Percentiles rank a stretch among this genome's conserved stretches.
These are phyloP conservation scores for Crithidia expoeki DNA, from an alignment of 208 protist genomes.

Conservation along the genomic window DNA sequence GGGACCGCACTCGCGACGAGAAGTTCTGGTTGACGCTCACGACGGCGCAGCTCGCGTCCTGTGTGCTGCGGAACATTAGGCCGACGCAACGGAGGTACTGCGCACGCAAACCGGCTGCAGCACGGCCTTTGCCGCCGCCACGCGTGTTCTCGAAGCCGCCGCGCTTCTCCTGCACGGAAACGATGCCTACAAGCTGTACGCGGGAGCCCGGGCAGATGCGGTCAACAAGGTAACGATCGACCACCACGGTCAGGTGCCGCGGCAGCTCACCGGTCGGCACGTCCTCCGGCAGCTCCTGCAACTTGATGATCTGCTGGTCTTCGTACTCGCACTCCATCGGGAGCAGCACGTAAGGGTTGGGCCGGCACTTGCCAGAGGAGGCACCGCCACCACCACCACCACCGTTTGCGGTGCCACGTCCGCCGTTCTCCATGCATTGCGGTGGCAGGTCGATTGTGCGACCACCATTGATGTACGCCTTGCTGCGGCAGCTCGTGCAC, in stretches of 20 bases:
- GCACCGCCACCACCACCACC: constrained; percentile 22
- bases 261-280: constrained; percentile 95
- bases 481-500: constrained; percentile 90
- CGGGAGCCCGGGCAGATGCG: constrained; percentile 96
- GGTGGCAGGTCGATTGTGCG: constrained; percentile 78
- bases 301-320: constrained; percentile 93
- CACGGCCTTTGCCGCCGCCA: constrained; percentile 42
- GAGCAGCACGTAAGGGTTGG: constrained; percentile 93
- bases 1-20: constrained; percentile 83
- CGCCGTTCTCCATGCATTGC: constrained; percentile 87
- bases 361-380: constrained; percentile 70
- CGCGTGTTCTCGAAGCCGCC: constrained; percentile 53
- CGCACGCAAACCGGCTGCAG: constrained; percentile 80
- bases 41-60: constrained; percentile 45
- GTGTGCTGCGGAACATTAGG: constrained; percentile 71
- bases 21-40: constrained; percentile 91
- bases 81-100: constrained; percentile 90
- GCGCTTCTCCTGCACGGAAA: constrained; percentile 85
- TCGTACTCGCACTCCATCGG: constrained; percentile 94
- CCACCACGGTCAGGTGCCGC: constrained; percentile 81
- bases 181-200: constrained; percentile 93
- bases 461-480: constrained; percentile 82
- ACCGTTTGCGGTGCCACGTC: constrained; percentile 28
- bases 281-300: constrained; percentile 96
- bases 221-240: constrained; percentile 94